Evolutionary conservation across 2,329 filamentous ascomycete genomes (phyloP), one percentile per base, ranked within the genome.

Genomic region (Phyllosticta citrichinensis): DNA sequence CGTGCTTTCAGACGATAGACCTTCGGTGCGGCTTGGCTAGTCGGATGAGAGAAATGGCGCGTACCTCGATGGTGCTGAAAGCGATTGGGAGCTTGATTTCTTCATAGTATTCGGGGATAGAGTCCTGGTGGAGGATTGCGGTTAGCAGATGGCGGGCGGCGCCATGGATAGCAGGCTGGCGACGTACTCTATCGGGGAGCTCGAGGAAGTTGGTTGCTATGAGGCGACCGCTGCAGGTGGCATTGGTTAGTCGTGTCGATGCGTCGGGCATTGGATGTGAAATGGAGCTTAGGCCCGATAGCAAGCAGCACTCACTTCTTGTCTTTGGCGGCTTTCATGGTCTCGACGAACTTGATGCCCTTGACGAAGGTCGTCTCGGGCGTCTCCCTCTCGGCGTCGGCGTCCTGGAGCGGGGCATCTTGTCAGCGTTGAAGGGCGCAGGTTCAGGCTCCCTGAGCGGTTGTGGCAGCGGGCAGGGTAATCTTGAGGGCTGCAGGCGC

Each of bases 11-110:
- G 27, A 10, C 27, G 6, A 10, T 30, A 8, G 9, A 30, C 27
- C 27, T 56, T 17, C 27, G n/a, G 22, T 14, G 22, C 17, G 17
- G 22, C 19, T n/a, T 33, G 52, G 40, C n/a, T 24, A 10, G 17
- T 25, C 4, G 12, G 17, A 24, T 51, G 22, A 27, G 19, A 8
- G 30, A 22, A n/a, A 47, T 19, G 20, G 52, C 19, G 64, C 75
- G 63, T 74, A 80, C 79, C 77, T 95, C 88, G 63, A 95, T 87
- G 1, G 82, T 87, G 66, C 87, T 82, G 54, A 96, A 78, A 0
- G 91, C 89, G 63, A 96, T 85, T 1, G 91, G 91, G 71, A 95
- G 82, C 65, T 84, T 83, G 63, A 88, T 91, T 65, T 82, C 80
- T 68, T 86, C 80, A 75, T 93, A 96, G 75, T 96, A 96, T 20